Base-by-base conservation (phyloP, 192 early-diverging fungal species). In the Coemansia sp. region DNA sequence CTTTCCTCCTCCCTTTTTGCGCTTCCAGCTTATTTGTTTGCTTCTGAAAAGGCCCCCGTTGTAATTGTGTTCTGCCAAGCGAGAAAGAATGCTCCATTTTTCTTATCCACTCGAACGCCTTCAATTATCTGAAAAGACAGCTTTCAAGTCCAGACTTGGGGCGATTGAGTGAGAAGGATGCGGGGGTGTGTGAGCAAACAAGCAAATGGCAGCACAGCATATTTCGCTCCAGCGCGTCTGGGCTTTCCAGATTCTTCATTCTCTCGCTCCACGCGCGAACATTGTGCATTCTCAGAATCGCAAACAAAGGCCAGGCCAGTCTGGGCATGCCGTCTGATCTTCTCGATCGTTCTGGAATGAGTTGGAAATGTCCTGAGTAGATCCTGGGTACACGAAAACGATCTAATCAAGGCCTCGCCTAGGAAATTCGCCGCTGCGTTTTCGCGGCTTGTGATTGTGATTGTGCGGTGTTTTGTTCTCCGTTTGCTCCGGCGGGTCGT, bases 11-110 rank as follows among this genome's bases (percentile, higher is more conserved):
- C 55, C 13, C 55, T 57, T 33, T 36, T 35, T 17, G 17, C 55
- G 55, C 15, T 54, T 54, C 53, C 35, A 40, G 32, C 34, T 33
- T 34, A 57, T 57, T 57, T 57, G 55, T 34, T 57, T 34, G 55
- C 55, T 57, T 57, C 33, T 57, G 55, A 34, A 36, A 25, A 10
- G 49, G 23, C 20, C 20, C 2, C 22, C 20, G 15, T 14, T 52
- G 49, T 45, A 45, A 20, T 20, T 35, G 32, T 17, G 13, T 8
- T 33, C 17, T 57, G 15, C 5, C n/a, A 36, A 36, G 6, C 34
- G 55, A 57, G 14, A 57, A 57, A 36, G 55, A 57, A 57, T 53
- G 50, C 50, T 53, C 20, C 6, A 29, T 8, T 53, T 53, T 45
- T 45, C 17, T 45, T 10, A 19, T 4, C 50, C 50, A 13, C 25